phyloP scores from a whole-genome alignment of 495 filamentous ascomycete genomes.

The Clavariopsis aquatica region DNA sequence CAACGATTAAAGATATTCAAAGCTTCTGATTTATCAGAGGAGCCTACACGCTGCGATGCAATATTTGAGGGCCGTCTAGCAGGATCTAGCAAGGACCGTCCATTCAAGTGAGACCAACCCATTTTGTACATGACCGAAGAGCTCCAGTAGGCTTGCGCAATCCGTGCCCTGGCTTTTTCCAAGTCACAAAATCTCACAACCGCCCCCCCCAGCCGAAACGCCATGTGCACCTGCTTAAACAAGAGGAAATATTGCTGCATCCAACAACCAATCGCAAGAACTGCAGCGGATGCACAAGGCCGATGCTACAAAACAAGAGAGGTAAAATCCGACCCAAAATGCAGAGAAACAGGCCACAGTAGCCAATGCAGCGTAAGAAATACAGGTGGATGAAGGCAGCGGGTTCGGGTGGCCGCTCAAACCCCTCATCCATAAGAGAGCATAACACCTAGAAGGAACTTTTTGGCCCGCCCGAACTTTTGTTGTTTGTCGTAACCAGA shows the following conservation, averaged over 20 bases:
- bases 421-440: constrained; percentile 30
- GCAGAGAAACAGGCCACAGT: constrained; percentile 20
- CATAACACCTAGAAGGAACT: constrained; percentile 19
- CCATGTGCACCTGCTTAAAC: constrained; percentile 17
- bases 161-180: constrained; percentile 14
- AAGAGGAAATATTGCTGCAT: constrained; percentile 24
- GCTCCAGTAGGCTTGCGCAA: not conserved
- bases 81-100: not conserved
- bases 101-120: constrained; percentile 26
- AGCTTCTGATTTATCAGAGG: not conserved
- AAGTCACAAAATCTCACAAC: not conserved
- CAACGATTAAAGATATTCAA: constrained; percentile 8
- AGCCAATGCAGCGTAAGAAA: constrained; percentile 29
- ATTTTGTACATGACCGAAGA: constrained; percentile 30
- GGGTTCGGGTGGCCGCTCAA: constrained; percentile 12
- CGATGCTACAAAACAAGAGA: constrained; percentile 31
- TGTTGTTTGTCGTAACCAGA: constrained; percentile 15
- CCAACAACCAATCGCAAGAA: constrained; percentile 13
- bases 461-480: constrained; percentile 28
- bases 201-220: constrained; percentile 8
- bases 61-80: constrained; percentile 8
- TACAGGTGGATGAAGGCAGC: constrained; percentile 28
- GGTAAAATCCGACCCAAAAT: constrained; percentile 31
- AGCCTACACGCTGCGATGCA: constrained; percentile 12
- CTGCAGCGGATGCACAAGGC: constrained; percentile 8